Base-by-base conservation (phyloP, 2,329 filamentous ascomycete species). In the Delphinella strobiligena region DNA sequence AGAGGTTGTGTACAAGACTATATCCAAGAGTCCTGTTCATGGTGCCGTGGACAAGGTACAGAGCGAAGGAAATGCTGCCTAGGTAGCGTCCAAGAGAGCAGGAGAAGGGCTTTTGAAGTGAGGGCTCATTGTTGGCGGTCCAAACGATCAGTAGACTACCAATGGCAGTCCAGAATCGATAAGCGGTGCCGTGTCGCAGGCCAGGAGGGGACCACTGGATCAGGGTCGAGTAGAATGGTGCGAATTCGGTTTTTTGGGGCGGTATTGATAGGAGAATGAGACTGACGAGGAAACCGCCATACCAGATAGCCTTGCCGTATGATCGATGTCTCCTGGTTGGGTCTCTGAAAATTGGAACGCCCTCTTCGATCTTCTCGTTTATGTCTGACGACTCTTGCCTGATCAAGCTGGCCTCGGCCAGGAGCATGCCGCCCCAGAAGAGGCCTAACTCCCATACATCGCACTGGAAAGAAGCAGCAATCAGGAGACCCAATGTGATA, bases 31-130 rank as follows among this genome's bases (percentile, higher is more conserved):
- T 64, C 45, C 74, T 70, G 50, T 71, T 62, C 2, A 68, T 65
- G 2, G 71, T 68, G 2, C 72, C 72, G 51, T 78, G 74, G 61
- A 76, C 69, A 4, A 78, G 63, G 52, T 78, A 78, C 19, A 78
- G 51, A 34, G 72, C 69, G 49, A 72, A 78, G 34, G 70, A 74
- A 46, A 77, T 69, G 50, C 67, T 68, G 42, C 74, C 74, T 9
- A 77, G 58, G 54, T 76, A 77, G 50, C 75, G 72, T 2, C 72
- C 61, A 14, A 62, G 44, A 1, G 54, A 47, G 2, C 60, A 57
- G 50, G 68, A 68, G 56, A 75, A 74, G 38, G 73, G 55, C 16
- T 56, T 54, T 47, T 69, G 66, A 62, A 68, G 52, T 2, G 58
- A 54, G 4, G 63, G 66, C 42, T 67, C 62, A 29, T 63, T 61